These are phyloP conservation scores for Talaromyces sp. DNA, from an alignment of 2,329 filamentous ascomycete species.

Conservation along the genomic window DNA sequence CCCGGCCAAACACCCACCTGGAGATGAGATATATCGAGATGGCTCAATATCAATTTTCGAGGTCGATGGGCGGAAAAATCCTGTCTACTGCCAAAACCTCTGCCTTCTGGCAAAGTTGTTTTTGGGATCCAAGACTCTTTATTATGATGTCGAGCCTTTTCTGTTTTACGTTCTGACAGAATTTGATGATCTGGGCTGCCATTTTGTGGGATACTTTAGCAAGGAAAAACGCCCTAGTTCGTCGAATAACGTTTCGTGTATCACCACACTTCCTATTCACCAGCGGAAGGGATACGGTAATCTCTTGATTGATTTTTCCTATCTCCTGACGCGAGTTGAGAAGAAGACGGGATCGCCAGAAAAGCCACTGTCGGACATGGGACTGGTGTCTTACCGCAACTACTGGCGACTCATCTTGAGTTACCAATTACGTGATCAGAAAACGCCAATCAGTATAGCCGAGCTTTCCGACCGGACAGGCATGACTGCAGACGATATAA, in stretches of 20 bases:
- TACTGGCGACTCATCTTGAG: constrained; percentile 93
- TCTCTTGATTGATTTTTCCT: constrained; percentile 95
- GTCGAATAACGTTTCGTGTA: constrained; percentile 96
- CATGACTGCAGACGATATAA: constrained; percentile 93
- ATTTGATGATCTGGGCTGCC: constrained; percentile 80
- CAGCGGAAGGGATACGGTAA: constrained; percentile 97
- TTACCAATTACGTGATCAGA: constrained; percentile 67
- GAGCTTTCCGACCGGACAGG: constrained; percentile 74
- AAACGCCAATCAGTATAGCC: constrained; percentile 49
- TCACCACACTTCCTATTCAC: constrained; percentile 90
- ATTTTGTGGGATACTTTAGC: constrained; percentile 98
- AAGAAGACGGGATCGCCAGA: constrained; percentile 92
- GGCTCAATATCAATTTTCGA: constrained; percentile 94
- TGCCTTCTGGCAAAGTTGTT: constrained; percentile 95
- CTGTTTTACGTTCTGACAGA: constrained; percentile 97
- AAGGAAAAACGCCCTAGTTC: constrained; percentile 95
- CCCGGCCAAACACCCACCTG: constrained; percentile 90
- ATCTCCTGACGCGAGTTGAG: constrained; percentile 88
- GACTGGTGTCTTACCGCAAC: constrained; percentile 90
- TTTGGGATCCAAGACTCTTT: constrained; percentile 94
- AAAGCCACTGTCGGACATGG: constrained; percentile 97
- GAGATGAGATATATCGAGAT: constrained; percentile 96
- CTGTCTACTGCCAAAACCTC: constrained; percentile 94
- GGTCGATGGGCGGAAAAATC: constrained; percentile 87
- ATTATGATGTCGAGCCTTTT: constrained; percentile 99